These are phyloP conservation scores for Fusarium succisae DNA, from an alignment of 2,329 filamentous ascomycete species.

Conservation along the genomic window DNA sequence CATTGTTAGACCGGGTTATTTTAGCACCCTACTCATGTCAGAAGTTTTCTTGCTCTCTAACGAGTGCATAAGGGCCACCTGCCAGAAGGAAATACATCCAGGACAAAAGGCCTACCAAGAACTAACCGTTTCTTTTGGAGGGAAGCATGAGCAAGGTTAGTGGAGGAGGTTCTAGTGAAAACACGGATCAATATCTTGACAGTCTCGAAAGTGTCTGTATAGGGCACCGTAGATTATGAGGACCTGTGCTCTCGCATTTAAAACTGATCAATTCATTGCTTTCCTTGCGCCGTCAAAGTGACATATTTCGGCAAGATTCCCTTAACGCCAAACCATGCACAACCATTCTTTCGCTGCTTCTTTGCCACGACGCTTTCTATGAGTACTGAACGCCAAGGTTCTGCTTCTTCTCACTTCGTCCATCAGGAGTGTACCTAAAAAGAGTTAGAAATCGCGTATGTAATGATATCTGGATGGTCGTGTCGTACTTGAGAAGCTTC, in stretches of 20 bases:
- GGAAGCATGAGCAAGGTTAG: background rate
- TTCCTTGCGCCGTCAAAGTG: slow-evolving; percentile 44
- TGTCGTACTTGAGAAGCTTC: slow-evolving; percentile 87
- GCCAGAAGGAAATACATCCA: background rate
- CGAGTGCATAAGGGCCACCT: background rate
- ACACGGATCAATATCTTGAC: background rate
- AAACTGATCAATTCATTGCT: slow-evolving; percentile 34
- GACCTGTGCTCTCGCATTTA: slow-evolving; percentile 20
- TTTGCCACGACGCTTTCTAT: slow-evolving; percentile 27
- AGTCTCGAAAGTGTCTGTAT: slow-evolving; percentile 4
- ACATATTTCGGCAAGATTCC: slow-evolving; percentile 40
- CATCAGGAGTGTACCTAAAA: slow-evolving; percentile 68
- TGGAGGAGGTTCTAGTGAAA: background rate
- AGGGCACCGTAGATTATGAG: slow-evolving; percentile 19
- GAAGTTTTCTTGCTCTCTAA: background rate
- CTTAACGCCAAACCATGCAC: slow-evolving; percentile 49
- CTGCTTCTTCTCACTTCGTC: slow-evolving; percentile 70
- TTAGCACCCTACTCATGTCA: background rate
- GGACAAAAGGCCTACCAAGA: background rate
- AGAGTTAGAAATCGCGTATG: slow-evolving; percentile 13
- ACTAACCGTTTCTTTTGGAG: background rate
- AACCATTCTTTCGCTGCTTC: slow-evolving; percentile 23
- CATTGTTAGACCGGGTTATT: background rate
- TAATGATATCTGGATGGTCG: background rate
- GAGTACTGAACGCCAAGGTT: slow-evolving; percentile 48